Percentiles rank a stretch among this genome's conserved stretches.
Evolutionary conservation across 257 asterid species (phyloP).

Genomic region (Linderniella brevidens): DNA sequence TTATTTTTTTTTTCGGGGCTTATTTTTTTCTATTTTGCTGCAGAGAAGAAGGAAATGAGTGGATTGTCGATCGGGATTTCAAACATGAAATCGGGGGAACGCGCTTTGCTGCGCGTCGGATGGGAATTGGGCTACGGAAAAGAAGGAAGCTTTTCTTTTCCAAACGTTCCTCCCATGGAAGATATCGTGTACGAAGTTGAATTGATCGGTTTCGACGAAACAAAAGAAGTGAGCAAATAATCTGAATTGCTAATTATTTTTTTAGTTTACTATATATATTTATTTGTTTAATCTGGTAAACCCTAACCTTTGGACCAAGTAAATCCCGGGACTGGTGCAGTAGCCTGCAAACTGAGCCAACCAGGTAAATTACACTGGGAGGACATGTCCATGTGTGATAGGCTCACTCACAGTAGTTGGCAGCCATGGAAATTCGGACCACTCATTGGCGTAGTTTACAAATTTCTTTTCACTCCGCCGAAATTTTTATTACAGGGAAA

Average conservation of each 20-base stretch:
- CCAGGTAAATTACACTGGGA: too few relatives aligned
- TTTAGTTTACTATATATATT: neutral
- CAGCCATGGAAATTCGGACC: too few relatives aligned
- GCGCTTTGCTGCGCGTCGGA: conserved; percentile 57
- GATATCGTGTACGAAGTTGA: conserved; percentile 77
- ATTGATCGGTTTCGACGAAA: conserved; percentile 91
- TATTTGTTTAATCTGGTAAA: too few relatives aligned
- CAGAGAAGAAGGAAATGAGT: conserved; percentile 87
- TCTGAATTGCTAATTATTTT: conserved; percentile 1
- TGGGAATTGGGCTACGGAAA: conserved; percentile 95
- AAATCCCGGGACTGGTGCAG: too few relatives aligned
- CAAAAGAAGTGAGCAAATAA: conserved; percentile 60
- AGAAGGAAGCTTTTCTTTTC: conserved; percentile 94
- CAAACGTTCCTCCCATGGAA: conserved; percentile 90
- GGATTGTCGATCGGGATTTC: conserved; percentile 82
- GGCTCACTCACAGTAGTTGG: too few relatives aligned
- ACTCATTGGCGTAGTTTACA: too few relatives aligned
- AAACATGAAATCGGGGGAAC: conserved; percentile 84
- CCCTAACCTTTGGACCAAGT: too few relatives aligned
- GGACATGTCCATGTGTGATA: too few relatives aligned
- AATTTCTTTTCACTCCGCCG: too few relatives aligned
- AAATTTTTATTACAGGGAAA: conserved; percentile 40
- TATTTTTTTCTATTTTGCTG: conserved; percentile 10
- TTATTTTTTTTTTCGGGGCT: neutral
- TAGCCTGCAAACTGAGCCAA: too few relatives aligned